Evolutionary conservation across 805 yeast genomes (phyloP), one percentile per base, ranked within the genome.

Genomic region (Candida taoyuanica): DNA sequence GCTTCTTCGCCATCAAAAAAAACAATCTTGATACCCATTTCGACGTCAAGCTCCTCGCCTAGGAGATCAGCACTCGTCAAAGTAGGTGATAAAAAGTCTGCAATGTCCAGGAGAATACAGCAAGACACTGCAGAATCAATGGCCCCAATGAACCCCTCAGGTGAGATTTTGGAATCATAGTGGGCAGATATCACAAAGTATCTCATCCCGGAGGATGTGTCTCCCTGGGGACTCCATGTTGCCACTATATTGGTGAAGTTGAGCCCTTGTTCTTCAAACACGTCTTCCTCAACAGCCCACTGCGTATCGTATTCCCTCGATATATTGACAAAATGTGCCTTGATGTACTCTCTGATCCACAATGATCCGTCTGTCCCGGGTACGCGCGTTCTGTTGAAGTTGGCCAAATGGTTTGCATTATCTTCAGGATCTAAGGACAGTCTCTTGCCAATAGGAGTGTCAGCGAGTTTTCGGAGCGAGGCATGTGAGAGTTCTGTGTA

Each of bases 1-100:
- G 83, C 81, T 49, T 77, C 83, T 49, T 76, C 82, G 4, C 83
- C 83, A 45, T 76, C 83, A 37, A 75, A 73, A 46, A 76, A 76
- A 0, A 76, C 57, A 7, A 75, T 53, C 46, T 71, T 73, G 4
- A 75, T 31, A 0, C 77, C 78, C n/a, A 47, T 32, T 11, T 43
- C 45, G 7, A 42, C 30, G 8, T 43, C 48, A 17, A 40, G 19
- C 34, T 45, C 43, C 34, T 46, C 43, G 3, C 38, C 47, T 7
- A 39, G 23, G 8, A 19, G 5, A 15, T 39, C 29, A 43, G 56
- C 17, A 39, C 28, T 2, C 47, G 55, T 41, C 9, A 44, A n/a
- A 17, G 46, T 7, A 16, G 39, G 30, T 14, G 40, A 33, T 5
- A 55, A 19, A 1, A 37, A 11, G 32, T 59, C 53, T 5, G 78